A percentile compares a stretch with the other conserved stretches of the same genome.
phyloP scores from a whole-genome alignment of 768 basidiomycete genomes.

The Suillus americanus region DNA sequence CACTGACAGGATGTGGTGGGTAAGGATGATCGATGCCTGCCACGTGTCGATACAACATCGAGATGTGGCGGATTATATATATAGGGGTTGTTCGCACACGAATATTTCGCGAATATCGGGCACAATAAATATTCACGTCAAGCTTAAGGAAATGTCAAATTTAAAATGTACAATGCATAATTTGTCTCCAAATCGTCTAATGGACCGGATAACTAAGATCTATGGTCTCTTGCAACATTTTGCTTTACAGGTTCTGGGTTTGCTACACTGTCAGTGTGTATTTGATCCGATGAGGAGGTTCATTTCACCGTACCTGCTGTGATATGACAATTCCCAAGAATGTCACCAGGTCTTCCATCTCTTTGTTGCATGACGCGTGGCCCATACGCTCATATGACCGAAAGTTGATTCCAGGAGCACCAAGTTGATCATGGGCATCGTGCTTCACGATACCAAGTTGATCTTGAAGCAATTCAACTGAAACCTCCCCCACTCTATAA shows the following conservation, averaged over 20 bases:
- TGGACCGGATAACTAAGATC: background rate
- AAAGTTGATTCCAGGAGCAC: background rate
- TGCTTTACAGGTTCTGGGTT: background rate
- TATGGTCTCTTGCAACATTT: background rate
- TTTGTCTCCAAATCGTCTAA: background rate
- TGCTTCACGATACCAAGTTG: constrained; percentile 14
- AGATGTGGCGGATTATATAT: background rate
- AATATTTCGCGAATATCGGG: background rate
- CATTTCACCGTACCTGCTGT: background rate
- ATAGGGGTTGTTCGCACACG: background rate
- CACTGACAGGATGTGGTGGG: background rate
- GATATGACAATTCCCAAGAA: constrained; percentile 21
- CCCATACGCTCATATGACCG: constrained; percentile 9
- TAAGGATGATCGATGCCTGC: background rate
- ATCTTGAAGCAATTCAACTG: constrained; percentile 16
- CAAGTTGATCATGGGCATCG: background rate
- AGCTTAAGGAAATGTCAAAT: background rate
- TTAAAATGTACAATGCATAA: background rate
- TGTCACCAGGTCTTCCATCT: constrained; percentile 16
- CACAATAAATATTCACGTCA: constrained; percentile 2
- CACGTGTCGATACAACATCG: background rate
- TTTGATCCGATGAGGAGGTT: background rate
- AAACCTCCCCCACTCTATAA: constrained; percentile 11
- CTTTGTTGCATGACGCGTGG: constrained; percentile 15
- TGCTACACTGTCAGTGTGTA: background rate